Conservation (phyloP, 306 rosid genomes). For the Vigna nakashimae region DNA sequence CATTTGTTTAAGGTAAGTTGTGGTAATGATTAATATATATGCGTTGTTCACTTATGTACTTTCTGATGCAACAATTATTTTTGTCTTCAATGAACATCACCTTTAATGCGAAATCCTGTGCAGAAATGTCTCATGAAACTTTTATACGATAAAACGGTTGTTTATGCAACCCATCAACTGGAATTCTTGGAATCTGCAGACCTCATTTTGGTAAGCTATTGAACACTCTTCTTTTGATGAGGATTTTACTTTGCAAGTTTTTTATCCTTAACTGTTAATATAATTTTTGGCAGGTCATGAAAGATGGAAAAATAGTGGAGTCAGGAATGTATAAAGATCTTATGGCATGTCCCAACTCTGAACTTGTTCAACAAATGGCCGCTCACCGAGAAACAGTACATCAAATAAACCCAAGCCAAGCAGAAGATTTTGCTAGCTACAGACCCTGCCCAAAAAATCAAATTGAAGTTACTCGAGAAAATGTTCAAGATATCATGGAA, state of each 20-base stretch:
- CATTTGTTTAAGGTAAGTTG: slow-evolving; percentile 78
- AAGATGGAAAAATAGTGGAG: slow-evolving; percentile 74
- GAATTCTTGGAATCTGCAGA: slow-evolving; percentile 91
- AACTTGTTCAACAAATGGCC: slow-evolving; percentile 78
- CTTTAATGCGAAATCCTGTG: slow-evolving; percentile 42
- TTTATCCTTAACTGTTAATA: neutral
- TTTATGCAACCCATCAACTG: slow-evolving; percentile 89
- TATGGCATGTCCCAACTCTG: slow-evolving; percentile 61
- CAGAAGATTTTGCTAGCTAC: slow-evolving; percentile 46
- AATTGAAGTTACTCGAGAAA: slow-evolving; percentile 67
- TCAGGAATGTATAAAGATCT: slow-evolving; percentile 78
- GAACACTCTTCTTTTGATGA: slow-evolving; percentile 17
- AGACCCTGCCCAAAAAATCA: slow-evolving; percentile 55
- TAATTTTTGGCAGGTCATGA: slow-evolving; percentile 66
- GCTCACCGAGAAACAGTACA: slow-evolving; percentile 77
- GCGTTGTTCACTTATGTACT: neutral
- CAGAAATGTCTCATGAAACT: slow-evolving; percentile 88
- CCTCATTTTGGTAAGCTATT: slow-evolving; percentile 67
- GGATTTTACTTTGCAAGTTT: slow-evolving; percentile 4
- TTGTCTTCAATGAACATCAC: slow-evolving; percentile 13
- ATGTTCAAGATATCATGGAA: slow-evolving; percentile 42
- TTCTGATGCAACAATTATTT: slow-evolving; percentile 8
- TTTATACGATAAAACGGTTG: slow-evolving; percentile 77
- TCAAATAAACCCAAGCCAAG: slow-evolving; percentile 62
- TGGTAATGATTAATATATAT: neutral